phyloP scores from a whole-genome alignment of 768 basidiomycete species.

The Vararia minispora region DNA sequence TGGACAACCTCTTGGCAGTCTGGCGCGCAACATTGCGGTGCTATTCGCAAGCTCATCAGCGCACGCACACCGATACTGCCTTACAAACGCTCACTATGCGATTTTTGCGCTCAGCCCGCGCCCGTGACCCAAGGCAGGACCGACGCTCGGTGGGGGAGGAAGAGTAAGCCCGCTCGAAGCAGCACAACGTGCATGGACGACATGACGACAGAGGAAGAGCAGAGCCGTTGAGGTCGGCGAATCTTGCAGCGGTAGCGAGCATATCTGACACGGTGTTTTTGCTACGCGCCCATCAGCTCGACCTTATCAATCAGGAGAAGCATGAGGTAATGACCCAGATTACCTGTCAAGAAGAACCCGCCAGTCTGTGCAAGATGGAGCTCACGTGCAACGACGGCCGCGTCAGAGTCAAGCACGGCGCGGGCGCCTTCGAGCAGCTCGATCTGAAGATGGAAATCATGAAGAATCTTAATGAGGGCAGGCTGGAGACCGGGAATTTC shows the following conservation, averaged over 20 bases:
- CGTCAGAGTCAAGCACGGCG: constrained; percentile 77
- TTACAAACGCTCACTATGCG: constrained; percentile 51
- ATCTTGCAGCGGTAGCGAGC: constrained; percentile 45
- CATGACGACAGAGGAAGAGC: constrained; percentile 80
- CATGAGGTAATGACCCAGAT: constrained; percentile 22
- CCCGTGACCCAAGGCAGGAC: constrained; percentile 37
- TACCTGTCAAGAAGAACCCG: constrained; percentile 71
- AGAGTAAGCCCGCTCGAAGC: constrained; percentile 54
- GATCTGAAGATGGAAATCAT: constrained; percentile 91
- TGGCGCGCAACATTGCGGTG: constrained; percentile 58
- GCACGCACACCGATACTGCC: neutral
- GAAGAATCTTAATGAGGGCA: constrained; percentile 92
- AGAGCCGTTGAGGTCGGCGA: constrained; percentile 50
- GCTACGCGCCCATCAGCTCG: constrained; percentile 28
- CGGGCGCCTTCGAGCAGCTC: constrained; percentile 90
- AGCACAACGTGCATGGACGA: constrained; percentile 73
- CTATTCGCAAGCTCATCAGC: constrained; percentile 25
- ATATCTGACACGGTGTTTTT: constrained; percentile 56
- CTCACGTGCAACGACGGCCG: constrained; percentile 52
- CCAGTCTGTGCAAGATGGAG: constrained; percentile 69
- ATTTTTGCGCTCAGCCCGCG: constrained; percentile 59
- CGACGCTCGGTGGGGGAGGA: constrained; percentile 48
- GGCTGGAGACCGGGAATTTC: constrained; percentile 94
- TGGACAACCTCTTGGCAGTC: constrained; percentile 62
- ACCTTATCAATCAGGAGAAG: neutral